Evolutionary conservation across 2,329 filamentous ascomycete genomes (phyloP).

Genomic region (Stachybotrys chartarum): DNA sequence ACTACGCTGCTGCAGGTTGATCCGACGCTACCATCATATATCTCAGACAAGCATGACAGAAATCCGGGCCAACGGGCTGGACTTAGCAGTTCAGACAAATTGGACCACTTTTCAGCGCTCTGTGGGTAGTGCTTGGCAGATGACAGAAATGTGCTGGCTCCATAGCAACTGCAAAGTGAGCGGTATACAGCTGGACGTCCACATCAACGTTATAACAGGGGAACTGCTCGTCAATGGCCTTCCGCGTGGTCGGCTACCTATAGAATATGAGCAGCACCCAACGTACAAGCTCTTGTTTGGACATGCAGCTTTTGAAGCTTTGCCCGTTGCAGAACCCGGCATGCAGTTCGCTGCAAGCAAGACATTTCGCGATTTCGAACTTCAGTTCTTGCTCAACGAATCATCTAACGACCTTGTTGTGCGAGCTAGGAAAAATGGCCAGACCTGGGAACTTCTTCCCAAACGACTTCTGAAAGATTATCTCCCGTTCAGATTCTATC

Average conservation of each 20-base stretch:
- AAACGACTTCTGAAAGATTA: conserved; percentile 12
- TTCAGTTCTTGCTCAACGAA: background rate
- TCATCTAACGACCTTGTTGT: conserved; percentile 17
- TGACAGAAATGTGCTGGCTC: background rate
- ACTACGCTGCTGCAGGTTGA: background rate
- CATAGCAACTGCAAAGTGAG: background rate
- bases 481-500: conserved; percentile 30
- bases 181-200: conserved; percentile 15
- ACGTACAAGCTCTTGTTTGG: background rate
- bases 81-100: background rate
- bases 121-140: background rate
- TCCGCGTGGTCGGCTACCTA: background rate
- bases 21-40: background rate
- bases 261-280: background rate
- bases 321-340: conserved; percentile 26
- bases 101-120: background rate
- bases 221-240: background rate
- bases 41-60: background rate
- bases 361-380: background rate
- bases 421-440: conserved; percentile 7
- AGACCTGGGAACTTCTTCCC: conserved; percentile 23
- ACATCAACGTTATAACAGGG: conserved; percentile 29
- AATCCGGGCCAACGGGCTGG: background rate
- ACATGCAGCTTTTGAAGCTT: conserved; percentile 28
- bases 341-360: conserved; percentile 16